Base-by-base conservation (phyloP, 2,329 filamentous ascomycete genomes). In the Macrophomina pseudophaseolina region DNA sequence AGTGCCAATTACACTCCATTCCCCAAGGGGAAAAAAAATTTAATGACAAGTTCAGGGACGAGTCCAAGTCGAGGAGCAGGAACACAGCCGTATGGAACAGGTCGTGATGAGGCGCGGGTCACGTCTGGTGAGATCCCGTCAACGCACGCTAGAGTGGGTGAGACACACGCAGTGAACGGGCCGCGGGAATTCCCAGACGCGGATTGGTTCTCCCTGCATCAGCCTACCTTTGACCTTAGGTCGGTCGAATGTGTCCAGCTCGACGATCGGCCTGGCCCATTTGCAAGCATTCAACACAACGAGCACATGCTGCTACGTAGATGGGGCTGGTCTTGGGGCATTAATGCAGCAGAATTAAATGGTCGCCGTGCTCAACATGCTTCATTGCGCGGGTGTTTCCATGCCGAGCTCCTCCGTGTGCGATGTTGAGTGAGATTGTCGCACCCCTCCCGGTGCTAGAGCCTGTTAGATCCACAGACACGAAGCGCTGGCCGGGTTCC, bases 341-440 rank as follows among this genome's bases (percentile, higher is more conserved):
- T 5, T 18, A 18, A 7, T 5, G 56, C 28, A 5, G 28, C 8
- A 28, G 42, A 23, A 8, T 23, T 4, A 33, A 46, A 60, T 16
- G 18, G 42, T 28, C 33, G 30, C 56, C 56, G 35, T 42, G 35
- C n/a, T 11, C 28, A 23, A 33, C 23, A 46, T 28, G 46, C n/a
- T 49, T 62, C 33, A 48, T 16, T 30, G 32, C 30, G 18, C 42
- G 58, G 32, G n/a, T 28, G 32, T 62, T 48, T 62, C 40, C 58
- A 62, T 48, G 44, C 44, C 32, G 58, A 38, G 44, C 32, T 62
- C n/a, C 58, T 62, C 58, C 58, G 30, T 49, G 58, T 62, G 58
- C 58, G 44, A 62, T 62, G 42, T 49, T 38, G 44, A 49, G 44
- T 62, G 44, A 60, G 32, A 62, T 48, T 38, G 58, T 62, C 58